Base-by-base conservation (phyloP, 805 yeast genomes). In the Spathaspora girioi region DNA sequence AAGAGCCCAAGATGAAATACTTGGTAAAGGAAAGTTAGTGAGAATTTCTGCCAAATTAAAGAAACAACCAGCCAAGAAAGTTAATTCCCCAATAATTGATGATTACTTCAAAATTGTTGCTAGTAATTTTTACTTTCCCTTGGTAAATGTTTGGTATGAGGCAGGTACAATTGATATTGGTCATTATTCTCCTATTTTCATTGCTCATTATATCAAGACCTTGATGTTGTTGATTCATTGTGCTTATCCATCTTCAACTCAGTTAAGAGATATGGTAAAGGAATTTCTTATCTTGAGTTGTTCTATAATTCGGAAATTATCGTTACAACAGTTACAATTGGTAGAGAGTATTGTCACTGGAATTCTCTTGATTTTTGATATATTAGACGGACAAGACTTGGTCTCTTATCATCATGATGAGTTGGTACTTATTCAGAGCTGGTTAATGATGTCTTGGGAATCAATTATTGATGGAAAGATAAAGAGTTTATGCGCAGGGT, bases 191-290 rank as follows among this genome's bases (percentile, higher is more conserved):
- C 74, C 79, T 1, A 57, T 85, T 1, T 64, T 86, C 18, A 70
- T 73, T 35, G 74, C 81, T 0, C 92, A 87, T 60, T 86, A 75
- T 62, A 57, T 87, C 45, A 77, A 80, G 49, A 83, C 89, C 0
- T 59, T 87, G 49, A 74, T 82, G 0, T 59, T 86, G n/a, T 57
- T 87, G 2, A 62, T 84, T 18, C 81, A 80, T 49, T 69, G 82
- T 47, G 82, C 87, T 0, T 78, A 80, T 53, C 90, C 89, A 0
- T 68, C 81, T 2, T 67, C 81, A 0, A 55, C 67, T 1, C 77
- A 80, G 43, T 60, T 82, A 20, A 62, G 68, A 1, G 87, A 80
- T 38, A 84, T 87, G 89, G 70, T 80, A 1, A 61, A 67, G 2
- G 91, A 86, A 54, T 65, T 77, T 50, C 54, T 85, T 6, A 56